phyloP scores from a whole-genome alignment of 495 filamentous ascomycete species.

The Xylaria telfairii region DNA sequence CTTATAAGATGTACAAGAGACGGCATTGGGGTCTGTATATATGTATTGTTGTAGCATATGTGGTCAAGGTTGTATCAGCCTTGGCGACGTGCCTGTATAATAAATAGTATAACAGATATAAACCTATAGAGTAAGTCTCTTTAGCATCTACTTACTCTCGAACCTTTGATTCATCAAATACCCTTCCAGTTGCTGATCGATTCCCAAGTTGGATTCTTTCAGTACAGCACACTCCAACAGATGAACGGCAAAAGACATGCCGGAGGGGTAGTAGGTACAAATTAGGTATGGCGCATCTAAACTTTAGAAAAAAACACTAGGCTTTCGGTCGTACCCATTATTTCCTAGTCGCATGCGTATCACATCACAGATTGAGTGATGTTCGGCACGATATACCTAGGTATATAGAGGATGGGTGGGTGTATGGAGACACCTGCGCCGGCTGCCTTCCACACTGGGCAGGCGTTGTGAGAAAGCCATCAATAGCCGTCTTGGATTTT shows the following conservation, averaged over 20 bases:
- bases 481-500: constrained; percentile 30
- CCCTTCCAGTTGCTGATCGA: neutral
- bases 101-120: neutral
- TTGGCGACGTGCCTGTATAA: neutral
- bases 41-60: neutral
- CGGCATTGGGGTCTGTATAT: neutral
- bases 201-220: neutral
- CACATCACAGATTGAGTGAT: no score
- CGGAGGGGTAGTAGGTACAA: no score
- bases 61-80: neutral
- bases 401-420: no score
- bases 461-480: constrained; percentile 31
- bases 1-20: neutral
- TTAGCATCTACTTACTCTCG: no score
- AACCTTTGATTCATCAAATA: neutral
- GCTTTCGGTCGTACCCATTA: no score
- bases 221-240: neutral
- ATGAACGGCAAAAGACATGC: neutral
- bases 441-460: constrained; percentile 13
- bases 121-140: no score
- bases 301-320: no score
- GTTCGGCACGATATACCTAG: no score
- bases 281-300: no score
- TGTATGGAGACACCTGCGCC: no score
- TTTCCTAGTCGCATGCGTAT: no score